A percentile compares a stretch with the other conserved stretches of the same genome.
Conservation (phyloP, 257 asterid species). For the Salvia miltiorrhiza region DNA sequence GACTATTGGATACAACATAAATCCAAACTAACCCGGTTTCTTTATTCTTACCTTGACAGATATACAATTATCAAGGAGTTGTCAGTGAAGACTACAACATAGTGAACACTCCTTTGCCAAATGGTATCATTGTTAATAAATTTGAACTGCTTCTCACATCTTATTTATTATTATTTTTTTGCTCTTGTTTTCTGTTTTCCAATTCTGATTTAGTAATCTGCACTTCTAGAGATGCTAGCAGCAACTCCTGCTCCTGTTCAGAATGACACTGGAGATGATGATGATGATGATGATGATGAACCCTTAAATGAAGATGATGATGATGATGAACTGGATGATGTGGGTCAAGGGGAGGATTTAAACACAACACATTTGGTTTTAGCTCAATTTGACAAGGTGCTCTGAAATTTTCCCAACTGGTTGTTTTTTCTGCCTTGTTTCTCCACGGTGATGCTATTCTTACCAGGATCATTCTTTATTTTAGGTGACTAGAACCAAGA, state of each 20-base stretch:
- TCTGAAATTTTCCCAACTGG: background rate
- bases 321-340: slow-evolving; percentile 86
- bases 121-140: slow-evolving; percentile 37
- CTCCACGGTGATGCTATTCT: background rate
- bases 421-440: background rate
- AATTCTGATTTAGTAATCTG: slow-evolving; percentile 19
- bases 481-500: slow-evolving; percentile 94
- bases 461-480: slow-evolving; percentile 4
- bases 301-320: slow-evolving; percentile 94
- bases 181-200: background rate
- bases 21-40: slow-evolving; percentile 20
- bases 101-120: slow-evolving; percentile 88
- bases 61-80: slow-evolving; percentile 86
- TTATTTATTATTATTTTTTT: background rate
- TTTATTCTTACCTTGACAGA: slow-evolving; percentile 41
- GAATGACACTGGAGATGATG: slow-evolving; percentile 70
- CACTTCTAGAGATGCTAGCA: slow-evolving; percentile 61
- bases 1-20: background rate
- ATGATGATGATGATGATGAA: slow-evolving; percentile 88
- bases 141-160: background rate
- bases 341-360: slow-evolving; percentile 83
- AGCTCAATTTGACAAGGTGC: slow-evolving; percentile 94
- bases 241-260: slow-evolving; percentile 89
- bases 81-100: slow-evolving; percentile 88
- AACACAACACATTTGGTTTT: slow-evolving; percentile 81